phyloP scores from a whole-genome alignment of 2,329 filamentous ascomycete species.

The Aspergillus texensis region DNA sequence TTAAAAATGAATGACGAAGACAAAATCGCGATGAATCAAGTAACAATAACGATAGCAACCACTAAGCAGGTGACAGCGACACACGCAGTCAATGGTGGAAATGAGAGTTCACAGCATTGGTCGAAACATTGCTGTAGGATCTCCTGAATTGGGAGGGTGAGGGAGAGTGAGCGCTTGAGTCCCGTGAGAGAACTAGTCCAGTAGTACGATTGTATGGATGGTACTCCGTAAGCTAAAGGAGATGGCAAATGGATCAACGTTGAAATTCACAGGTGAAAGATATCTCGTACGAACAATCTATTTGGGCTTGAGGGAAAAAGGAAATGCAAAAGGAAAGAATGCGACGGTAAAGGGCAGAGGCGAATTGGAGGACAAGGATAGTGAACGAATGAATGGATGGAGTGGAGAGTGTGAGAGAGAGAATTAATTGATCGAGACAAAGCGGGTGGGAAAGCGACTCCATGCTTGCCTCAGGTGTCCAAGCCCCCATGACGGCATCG shows the following conservation, averaged over 20 bases:
- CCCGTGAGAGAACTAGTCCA: not conserved
- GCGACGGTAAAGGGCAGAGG: not conserved
- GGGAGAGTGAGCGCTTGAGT: not conserved
- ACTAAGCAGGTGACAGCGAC: constrained; percentile 11
- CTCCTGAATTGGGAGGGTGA: constrained; percentile 5
- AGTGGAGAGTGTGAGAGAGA: not conserved
- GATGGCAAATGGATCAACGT: not conserved
- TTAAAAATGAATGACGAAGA: not conserved
- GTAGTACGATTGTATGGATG: not conserved
- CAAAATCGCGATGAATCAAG: not conserved
- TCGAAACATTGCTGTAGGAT: constrained; percentile 12
- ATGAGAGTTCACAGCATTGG: constrained; percentile 14
- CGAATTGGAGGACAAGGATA: constrained; percentile 6
- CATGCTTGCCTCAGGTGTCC: not conserved
- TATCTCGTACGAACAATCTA: constrained; percentile 15
- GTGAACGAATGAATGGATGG: not conserved
- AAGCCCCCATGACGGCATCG: not conserved
- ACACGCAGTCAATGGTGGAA: constrained; percentile 6
- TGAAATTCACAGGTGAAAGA: not conserved
- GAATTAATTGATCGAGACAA: not conserved
- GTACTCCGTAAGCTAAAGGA: not conserved
- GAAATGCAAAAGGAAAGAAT: not conserved
- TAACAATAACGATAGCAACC: not conserved
- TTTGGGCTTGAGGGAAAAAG: not conserved
- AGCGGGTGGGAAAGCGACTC: not conserved